Percentiles rank a stretch among this genome's conserved stretches.
Conservation (phyloP, 306 rosid genomes). For the Crotalaria pallida region DNA sequence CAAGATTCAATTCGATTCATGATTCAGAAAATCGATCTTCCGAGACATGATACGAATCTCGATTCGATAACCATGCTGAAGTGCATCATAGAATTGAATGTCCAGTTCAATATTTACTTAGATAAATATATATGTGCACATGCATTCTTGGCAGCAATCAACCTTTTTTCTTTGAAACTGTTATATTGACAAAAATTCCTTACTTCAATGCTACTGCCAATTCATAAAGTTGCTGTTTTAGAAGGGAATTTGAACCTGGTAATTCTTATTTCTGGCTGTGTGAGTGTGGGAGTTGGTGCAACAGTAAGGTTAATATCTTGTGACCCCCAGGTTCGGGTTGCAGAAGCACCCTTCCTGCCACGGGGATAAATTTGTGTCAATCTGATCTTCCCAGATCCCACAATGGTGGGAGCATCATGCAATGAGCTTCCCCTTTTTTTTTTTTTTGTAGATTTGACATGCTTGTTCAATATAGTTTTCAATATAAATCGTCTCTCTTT, state of each 20-base stretch:
- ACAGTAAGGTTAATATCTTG: neutral
- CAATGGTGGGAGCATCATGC: neutral
- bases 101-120: neutral
- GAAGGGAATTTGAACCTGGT: neutral
- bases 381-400: neutral
- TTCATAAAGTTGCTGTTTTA: neutral
- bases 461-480: neutral
- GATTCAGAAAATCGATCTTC: too few relatives aligned
- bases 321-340: neutral
- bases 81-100: neutral
- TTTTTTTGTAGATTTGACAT: neutral
- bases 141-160: constrained; percentile 3
- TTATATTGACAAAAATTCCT: neutral
- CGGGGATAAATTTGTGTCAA: neutral
- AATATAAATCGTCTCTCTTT: neutral
- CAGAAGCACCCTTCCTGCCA: neutral
- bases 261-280: neutral
- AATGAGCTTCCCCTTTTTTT: neutral
- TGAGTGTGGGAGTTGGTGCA: neutral
- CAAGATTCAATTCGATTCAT: too few relatives aligned
- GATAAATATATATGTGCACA: neutral
- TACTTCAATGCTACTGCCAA: neutral
- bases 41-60: too few relatives aligned
- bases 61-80: too few relatives aligned
- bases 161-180: neutral